Base-by-base conservation (phyloP, 306 rosid genomes). In the Bauhinia variegata region DNA sequence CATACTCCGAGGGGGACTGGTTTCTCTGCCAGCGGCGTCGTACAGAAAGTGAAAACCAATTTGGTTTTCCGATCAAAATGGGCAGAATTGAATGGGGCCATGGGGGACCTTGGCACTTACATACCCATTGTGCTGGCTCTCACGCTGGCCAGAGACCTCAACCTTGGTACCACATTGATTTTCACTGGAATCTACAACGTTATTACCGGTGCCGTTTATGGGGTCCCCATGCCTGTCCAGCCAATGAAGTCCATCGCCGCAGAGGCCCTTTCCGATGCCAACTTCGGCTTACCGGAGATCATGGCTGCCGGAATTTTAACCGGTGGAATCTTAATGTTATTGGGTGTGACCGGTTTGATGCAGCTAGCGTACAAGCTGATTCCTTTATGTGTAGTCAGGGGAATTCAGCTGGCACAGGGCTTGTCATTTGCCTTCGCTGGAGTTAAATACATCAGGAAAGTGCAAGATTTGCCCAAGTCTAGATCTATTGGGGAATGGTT, bases 231-330 rank as follows among this genome's bases (percentile, higher is more conserved):
- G 92, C 92, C 97, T 3, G 95, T 91, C 18, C 97, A 91, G 60
- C 97, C 97, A 23, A 91, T 91, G 96, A 90, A 90, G 50, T 70
- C 95, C 53, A 88, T 91, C 30, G 92, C 85, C 1, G 91, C 95
- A 2, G 85, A 31, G 2, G 88, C 95, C 11, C 69, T 90, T 12
- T 59, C 97, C 1, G 82, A 84, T 8, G 1, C 85, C 28, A 8
- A 71, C 8, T 90, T 90, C 44, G 72, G 76, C 4, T 54, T 90
- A 17, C 83, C 87, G 6, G 90, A 90, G 63, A 84, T 90, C 65
- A 87, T 87, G 95, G 95, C 92, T 31, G 67, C 97, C 74, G 95
- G 95, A 2, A 83, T 87, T 17, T 46, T 81, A 11, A 84, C 92
- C 56, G 97, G 97, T 1, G 85, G 71, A 2, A 42, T 56, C 7